Evolutionary conservation across 345 rosid genomes (phyloP).

Genomic region (Acer campestre): DNA sequence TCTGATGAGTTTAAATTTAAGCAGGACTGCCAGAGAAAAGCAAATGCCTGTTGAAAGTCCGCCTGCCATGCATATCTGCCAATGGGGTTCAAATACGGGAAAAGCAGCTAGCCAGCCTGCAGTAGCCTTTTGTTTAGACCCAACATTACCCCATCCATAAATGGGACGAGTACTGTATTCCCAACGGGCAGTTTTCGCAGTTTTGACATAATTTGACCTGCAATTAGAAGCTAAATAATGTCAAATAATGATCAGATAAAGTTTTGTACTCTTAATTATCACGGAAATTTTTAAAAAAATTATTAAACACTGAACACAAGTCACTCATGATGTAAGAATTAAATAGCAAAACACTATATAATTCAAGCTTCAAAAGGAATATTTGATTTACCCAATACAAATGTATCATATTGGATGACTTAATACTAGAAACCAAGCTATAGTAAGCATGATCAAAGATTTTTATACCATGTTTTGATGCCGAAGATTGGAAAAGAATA

Average conservation of each 20-base stretch:
- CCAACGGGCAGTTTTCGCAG: constrained; percentile 87
- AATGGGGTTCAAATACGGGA: constrained; percentile 98
- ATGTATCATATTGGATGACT: neutral
- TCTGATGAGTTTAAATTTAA: constrained; percentile 12
- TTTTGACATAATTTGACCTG: constrained; percentile 69
- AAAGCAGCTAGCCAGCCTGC: constrained; percentile 99
- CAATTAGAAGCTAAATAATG: constrained; percentile 26
- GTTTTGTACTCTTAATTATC: neutral
- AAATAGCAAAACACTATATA: neutral
- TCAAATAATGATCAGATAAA: constrained; percentile 9
- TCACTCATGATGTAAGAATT: neutral
- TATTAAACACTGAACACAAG: neutral
- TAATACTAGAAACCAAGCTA: neutral
- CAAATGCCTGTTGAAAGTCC: constrained; percentile 91
- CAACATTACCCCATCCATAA: constrained; percentile 94
- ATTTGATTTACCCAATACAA: neutral
- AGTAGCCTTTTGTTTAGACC: constrained; percentile 76
- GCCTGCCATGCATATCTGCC: constrained; percentile 99
- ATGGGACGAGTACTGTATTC: constrained; percentile 90
- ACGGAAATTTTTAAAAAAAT: neutral
- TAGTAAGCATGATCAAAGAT: too few relatives aligned
- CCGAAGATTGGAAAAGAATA: neutral
- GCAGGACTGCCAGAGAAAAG: constrained; percentile 30
- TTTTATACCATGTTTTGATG: neutral
- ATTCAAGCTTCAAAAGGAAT: neutral